phyloP scores from a whole-genome alignment of 768 basidiomycete species.

The Fomitopsis pulvina region DNA sequence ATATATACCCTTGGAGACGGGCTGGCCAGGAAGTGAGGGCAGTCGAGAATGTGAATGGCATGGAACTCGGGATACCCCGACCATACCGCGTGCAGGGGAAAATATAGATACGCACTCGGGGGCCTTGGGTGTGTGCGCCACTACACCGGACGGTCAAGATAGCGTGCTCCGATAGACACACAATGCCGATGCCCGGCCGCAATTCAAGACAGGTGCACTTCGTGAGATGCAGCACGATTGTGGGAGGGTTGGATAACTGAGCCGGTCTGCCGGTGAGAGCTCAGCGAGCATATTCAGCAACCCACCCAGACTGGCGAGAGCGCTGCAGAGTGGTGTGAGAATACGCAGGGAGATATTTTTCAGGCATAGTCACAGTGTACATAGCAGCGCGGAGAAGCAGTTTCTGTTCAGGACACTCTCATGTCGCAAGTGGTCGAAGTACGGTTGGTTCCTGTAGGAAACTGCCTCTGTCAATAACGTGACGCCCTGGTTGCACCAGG shows the following conservation, averaged over 20 bases:
- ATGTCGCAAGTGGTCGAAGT: too few relatives aligned
- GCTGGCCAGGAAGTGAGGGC: not conserved
- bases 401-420: too few relatives aligned
- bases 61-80: not conserved
- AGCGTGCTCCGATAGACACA: not conserved
- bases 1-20: not conserved
- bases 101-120: not conserved
- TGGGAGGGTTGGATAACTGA: not conserved
- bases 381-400: too few relatives aligned
- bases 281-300: not conserved
- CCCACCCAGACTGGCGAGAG: too few relatives aligned
- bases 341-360: not conserved
- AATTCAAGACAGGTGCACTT: not conserved
- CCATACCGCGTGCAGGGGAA: not conserved
- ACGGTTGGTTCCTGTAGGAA: too few relatives aligned
- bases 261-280: not conserved
- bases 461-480: too few relatives aligned
- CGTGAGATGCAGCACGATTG: not conserved
- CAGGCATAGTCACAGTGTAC: too few relatives aligned
- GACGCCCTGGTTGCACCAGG: too few relatives aligned
- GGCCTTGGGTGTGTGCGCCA: not conserved
- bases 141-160: not conserved
- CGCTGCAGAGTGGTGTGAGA: not conserved
- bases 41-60: not conserved
- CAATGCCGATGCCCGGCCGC: not conserved